These are phyloP conservation scores for Aspergillus viridinutans DNA, from an alignment of 2,329 filamentous ascomycete genomes.

Conservation along the genomic window DNA sequence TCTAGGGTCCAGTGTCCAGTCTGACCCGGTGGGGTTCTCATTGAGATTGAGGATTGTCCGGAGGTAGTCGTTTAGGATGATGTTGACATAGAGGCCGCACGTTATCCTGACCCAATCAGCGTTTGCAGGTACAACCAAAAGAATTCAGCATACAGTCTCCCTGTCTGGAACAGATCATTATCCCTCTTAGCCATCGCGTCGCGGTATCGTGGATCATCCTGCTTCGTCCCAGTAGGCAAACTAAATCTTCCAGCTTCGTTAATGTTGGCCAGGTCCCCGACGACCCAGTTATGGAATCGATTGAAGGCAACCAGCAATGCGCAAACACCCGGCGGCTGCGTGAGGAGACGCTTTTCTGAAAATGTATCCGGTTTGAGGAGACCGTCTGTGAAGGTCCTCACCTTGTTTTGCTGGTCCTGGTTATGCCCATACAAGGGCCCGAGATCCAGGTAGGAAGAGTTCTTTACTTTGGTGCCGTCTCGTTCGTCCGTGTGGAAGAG, in stretches of 20 bases:
- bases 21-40: slow-evolving; percentile 1
- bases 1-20: slow-evolving; percentile 5
- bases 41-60: slow-evolving; percentile 29
- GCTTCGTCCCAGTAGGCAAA: slow-evolving; percentile 12
- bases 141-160: slow-evolving; percentile 15
- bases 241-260: slow-evolving; percentile 38
- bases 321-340: slow-evolving; percentile 31
- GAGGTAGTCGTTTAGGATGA: slow-evolving; percentile 32
- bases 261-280: slow-evolving; percentile 33
- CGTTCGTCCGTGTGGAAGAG: slow-evolving; percentile 25
- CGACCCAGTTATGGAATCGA: slow-evolving; percentile 39
- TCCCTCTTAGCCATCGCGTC: slow-evolving; percentile 36
- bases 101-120: slow-evolving; percentile 14
- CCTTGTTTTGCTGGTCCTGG: slow-evolving; percentile 28
- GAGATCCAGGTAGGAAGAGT: slow-evolving; percentile 47
- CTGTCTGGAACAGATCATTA: slow-evolving; percentile 34
- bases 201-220: slow-evolving; percentile 20
- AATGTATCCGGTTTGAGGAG: slow-evolving; percentile 37
- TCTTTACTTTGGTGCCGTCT: slow-evolving; percentile 32
- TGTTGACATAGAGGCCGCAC: slow-evolving; percentile 31
- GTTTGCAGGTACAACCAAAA: neutral
- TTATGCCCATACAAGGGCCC: slow-evolving; percentile 43
- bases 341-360: slow-evolving; percentile 28
- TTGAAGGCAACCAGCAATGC: slow-evolving; percentile 34
- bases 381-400: slow-evolving; percentile 36